A percentile compares a stretch with the other conserved stretches of the same genome.
Conservation (phyloP, 129 eudicot genomes). For the Tagetes patula region DNA sequence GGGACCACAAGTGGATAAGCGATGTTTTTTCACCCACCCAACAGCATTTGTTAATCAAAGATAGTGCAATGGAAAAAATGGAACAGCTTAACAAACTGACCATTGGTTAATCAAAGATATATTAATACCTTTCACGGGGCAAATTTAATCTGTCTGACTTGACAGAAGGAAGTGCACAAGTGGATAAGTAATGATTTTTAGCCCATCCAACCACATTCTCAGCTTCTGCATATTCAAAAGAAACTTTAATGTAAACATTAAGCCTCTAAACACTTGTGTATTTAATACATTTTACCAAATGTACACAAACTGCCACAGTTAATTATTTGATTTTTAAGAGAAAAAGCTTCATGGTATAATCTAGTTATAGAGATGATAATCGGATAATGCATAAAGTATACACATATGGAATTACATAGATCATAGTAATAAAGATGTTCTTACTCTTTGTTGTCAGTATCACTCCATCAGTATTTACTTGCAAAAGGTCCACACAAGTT, state of each 20-base stretch:
- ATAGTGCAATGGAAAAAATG: neutral
- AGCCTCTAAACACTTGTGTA: slow-evolving; percentile 10
- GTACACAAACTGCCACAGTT: slow-evolving; percentile 19
- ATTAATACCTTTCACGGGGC: slow-evolving; percentile 76
- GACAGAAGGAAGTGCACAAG: slow-evolving; percentile 60
- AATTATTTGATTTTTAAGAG: neutral
- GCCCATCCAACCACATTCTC: slow-evolving; percentile 99
- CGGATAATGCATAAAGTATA: neutral
- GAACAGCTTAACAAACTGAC: neutral
- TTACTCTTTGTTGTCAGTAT: slow-evolving; percentile 53
- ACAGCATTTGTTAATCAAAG: too few relatives aligned
- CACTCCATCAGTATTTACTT: slow-evolving; percentile 77
- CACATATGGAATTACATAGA: neutral
- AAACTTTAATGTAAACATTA: slow-evolving; percentile 4
- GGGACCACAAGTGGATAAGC: neutral
- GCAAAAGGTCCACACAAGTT: slow-evolving; percentile 64
- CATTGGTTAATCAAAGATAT: neutral
- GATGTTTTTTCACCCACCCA: too few relatives aligned
- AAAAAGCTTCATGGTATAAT: neutral
- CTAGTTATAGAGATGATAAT: neutral
- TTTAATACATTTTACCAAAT: slow-evolving; percentile 37
- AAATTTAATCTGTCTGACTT: slow-evolving; percentile 70
- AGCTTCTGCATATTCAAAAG: slow-evolving; percentile 59
- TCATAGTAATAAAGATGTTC: neutral
- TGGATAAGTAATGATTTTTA: slow-evolving; percentile 75